These are phyloP conservation scores for Globisporangium camurandrum DNA, from an alignment of 352 stramenopile genomes.

Conservation along the genomic window DNA sequence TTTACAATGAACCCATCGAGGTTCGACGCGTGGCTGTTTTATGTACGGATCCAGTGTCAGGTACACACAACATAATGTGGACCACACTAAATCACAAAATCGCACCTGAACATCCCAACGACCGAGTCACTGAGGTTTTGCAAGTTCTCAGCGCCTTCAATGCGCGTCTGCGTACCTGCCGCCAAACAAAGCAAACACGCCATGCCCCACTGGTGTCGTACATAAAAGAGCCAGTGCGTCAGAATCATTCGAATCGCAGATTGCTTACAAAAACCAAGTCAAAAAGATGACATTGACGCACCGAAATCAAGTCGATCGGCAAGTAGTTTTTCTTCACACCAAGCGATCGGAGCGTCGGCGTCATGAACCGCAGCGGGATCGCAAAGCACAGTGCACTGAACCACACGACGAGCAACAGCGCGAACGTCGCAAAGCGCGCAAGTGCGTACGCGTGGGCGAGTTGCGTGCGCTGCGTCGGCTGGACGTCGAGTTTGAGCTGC, in stretches of 20 bases:
- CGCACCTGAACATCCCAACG: constrained; percentile 78
- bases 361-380: constrained; percentile 59
- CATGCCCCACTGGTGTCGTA: constrained; percentile 10
- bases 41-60: not conserved
- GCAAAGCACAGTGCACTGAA: constrained; percentile 59
- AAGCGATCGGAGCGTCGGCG: constrained; percentile 34
- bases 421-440: constrained; percentile 56
- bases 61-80: not conserved
- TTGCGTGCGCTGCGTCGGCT: constrained; percentile 26
- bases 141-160: constrained; percentile 49
- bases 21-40: constrained; percentile 65
- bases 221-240: not conserved
- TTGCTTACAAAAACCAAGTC: not conserved
- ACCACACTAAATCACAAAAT: not conserved
- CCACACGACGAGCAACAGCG: constrained; percentile 64
- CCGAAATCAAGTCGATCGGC: constrained; percentile 65
- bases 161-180: constrained; percentile 34
- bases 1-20: constrained; percentile 83
- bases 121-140: constrained; percentile 49
- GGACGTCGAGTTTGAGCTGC: constrained; percentile 57
- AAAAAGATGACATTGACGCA: not conserved
- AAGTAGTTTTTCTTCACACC: constrained; percentile 75
- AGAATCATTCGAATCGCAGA: not conserved
- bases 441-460: constrained; percentile 61
- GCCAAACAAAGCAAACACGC: constrained; percentile 43